Conservation (phyloP, 768 basidiomycete genomes). For the Calocybe indica region DNA sequence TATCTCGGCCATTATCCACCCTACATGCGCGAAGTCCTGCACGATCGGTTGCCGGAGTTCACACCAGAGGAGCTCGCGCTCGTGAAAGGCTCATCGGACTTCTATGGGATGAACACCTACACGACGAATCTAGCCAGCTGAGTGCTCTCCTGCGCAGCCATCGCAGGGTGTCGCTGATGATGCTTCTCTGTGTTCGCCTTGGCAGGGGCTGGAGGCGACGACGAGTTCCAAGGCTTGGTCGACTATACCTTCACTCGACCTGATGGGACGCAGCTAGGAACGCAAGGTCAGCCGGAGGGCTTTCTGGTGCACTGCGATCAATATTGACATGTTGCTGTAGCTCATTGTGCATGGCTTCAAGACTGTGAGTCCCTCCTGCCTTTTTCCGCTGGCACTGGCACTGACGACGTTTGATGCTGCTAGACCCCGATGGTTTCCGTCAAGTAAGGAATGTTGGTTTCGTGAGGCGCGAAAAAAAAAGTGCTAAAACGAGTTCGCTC, state of each 20-base stretch:
- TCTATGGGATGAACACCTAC: slow-evolving; percentile 72
- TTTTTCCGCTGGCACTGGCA: background rate
- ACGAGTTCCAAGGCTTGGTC: slow-evolving; percentile 58
- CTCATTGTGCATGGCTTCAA: slow-evolving; percentile 62
- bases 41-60: slow-evolving; percentile 52
- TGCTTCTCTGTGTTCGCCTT: background rate
- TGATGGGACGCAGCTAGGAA: slow-evolving; percentile 60
- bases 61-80: slow-evolving; percentile 49
- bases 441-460: slow-evolving; percentile 25
- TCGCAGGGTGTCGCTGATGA: background rate
- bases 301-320: background rate
- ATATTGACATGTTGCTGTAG: slow-evolving; percentile 19
- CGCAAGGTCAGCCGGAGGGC: slow-evolving; percentile 38
- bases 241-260: slow-evolving; percentile 58
- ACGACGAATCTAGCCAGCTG: slow-evolving; percentile 58
- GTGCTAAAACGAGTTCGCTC: background rate
- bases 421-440: slow-evolving; percentile 67
- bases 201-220: slow-evolving; percentile 50
- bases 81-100: slow-evolving; percentile 62
- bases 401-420: slow-evolving; percentile 3
- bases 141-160: slow-evolving; percentile 10
- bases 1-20: slow-evolving; percentile 68
- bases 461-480: too few relatives aligned
- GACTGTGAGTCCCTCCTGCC: slow-evolving; percentile 37
- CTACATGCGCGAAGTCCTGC: slow-evolving; percentile 49